Percentiles rank a stretch among this genome's conserved stretches.
These are phyloP conservation scores for Naumovozyma baii DNA, from an alignment of 805 yeast genomes.

Conservation along the genomic window DNA sequence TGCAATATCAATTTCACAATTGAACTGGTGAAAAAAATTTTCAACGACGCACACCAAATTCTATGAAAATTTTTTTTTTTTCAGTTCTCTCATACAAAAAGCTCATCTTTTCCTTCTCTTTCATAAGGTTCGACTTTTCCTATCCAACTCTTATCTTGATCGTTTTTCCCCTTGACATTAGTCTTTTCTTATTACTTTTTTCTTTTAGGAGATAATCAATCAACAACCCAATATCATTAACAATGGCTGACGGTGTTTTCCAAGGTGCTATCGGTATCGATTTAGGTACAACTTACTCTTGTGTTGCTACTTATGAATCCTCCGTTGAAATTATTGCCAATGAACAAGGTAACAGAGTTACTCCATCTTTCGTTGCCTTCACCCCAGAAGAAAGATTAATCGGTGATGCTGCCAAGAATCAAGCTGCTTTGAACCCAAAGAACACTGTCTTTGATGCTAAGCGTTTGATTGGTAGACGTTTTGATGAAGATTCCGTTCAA, in stretches of 20 bases:
- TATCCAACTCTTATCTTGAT: neutral
- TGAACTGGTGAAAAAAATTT: neutral
- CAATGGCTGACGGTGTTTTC: constrained; percentile 96
- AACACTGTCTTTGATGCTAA: constrained; percentile 78
- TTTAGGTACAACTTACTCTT: constrained; percentile 79
- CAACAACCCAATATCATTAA: constrained; percentile 1
- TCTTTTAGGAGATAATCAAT: too few species aligned
- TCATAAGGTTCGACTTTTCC: neutral
- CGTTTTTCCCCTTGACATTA: too few species aligned
- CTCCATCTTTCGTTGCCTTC: constrained; percentile 76
- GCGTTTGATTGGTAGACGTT: constrained; percentile 75
- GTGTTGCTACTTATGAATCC: constrained; percentile 71
- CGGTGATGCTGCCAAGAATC: constrained; percentile 79
- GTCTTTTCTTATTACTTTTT: neutral
- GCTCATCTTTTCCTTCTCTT: neutral
- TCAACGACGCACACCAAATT: neutral
- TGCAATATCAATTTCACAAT: too few species aligned
- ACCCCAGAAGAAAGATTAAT: constrained; percentile 68
- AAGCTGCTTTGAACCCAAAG: constrained; percentile 69
- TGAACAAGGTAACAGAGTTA: constrained; percentile 81
- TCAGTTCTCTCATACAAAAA: neutral
- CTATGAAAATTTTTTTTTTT: too few species aligned
- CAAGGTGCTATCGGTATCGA: constrained; percentile 99
- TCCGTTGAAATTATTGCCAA: constrained; percentile 73
- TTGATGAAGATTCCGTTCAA: constrained; percentile 67